Evolutionary conservation across 257 asterid genomes (phyloP), one percentile per base, ranked within the genome.

Genomic region (Jasminum sambac): DNA sequence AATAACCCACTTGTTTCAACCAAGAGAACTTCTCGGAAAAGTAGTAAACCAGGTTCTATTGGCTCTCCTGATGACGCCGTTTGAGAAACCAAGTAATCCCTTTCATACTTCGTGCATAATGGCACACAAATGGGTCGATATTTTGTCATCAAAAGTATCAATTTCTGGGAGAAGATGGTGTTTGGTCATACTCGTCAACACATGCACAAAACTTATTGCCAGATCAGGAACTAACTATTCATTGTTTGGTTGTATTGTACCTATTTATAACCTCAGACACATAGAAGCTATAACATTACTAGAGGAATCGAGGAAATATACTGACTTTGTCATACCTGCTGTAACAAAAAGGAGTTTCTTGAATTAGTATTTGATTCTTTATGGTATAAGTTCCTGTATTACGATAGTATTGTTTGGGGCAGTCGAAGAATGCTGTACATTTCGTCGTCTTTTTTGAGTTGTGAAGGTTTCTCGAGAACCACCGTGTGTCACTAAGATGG

Each of bases 1-100:
- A 81, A 79, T 63, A 86, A 77, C 71, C 85, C 85, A 43, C 79
- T 86, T 40, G 91, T 88, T 41, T 55, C 87, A 13, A 86, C 95
- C 65, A 88, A 78, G 82, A 83, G 95, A 75, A 82, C 41, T 52
- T 73, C 94, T 5, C 78, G 75, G 17, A 82, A 61, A 73, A 72
- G 66, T 68, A 79, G 89, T 44, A 82, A 82, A 69, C 46, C 77
- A 37, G 76, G 50, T 9, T 82, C 85, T 30, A 75, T 69, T 61
- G 82, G 75, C 39, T 8, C 81, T 48, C 83, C 87, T 75, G 76
- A 75, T 34, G 65, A 16, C 38, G 72, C 30, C 16, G 34, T 55
- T 21, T 55, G 62, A 55, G 23, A 3, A 21, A 10, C 34, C 16
- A 2, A 21, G 62, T 2, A 55, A 55, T 55, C 14, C 14, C 34